Evolutionary conservation across 331 rosid species (phyloP), one percentile per base, ranked within the genome.

Genomic region (Quercus phellos): DNA sequence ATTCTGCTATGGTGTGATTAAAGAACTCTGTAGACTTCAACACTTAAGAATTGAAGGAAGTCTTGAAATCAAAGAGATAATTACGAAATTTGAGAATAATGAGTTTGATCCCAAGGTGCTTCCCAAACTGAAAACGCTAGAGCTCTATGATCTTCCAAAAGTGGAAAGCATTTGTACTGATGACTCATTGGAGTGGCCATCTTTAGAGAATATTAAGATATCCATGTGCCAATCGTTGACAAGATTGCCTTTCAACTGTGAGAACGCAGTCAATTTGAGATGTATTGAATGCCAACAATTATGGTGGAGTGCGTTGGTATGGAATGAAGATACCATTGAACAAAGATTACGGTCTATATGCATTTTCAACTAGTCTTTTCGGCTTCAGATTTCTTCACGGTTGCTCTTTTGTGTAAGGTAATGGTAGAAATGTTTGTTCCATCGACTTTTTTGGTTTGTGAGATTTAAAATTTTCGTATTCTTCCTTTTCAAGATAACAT

Each of bases 291-390:
- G 75, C 6, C 32, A 78, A 1, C 83, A 74, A 61, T 54, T 13
- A 19, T 78, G 83, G 86, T 74, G 80, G 86, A 38, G 70, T 63
- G 51, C 38, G 6, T 74, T 78, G 80, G 34, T 56, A 19, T 61
- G 80, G 80, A 27, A 63, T 60, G 16, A 69, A 42, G 55, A 78
- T 2, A 22, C 38, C 9, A 69, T 75, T 2, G 7, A 5, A 14
- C 42, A 24, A 69, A 32, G 70, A 14, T 51, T 76, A 14, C 74
- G 71, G 21, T 29, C 26, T 27, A 17, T 51, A 0, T 76, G 75
- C 51, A 43, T 2, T 9, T 43, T 11, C 14, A 43, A 43, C 51
- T 43, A 43, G 51, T 11, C 4, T 11, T 43, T 43, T 29, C 21
- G 6, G 32, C 6, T 55, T n/a, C 61, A 6, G 19, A 9, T 22